A percentile compares a stretch with the other conserved stretches of the same genome.
These are phyloP conservation scores for Pulveroboletus sp. DNA, from an alignment of 768 basidiomycete genomes.

Conservation along the genomic window DNA sequence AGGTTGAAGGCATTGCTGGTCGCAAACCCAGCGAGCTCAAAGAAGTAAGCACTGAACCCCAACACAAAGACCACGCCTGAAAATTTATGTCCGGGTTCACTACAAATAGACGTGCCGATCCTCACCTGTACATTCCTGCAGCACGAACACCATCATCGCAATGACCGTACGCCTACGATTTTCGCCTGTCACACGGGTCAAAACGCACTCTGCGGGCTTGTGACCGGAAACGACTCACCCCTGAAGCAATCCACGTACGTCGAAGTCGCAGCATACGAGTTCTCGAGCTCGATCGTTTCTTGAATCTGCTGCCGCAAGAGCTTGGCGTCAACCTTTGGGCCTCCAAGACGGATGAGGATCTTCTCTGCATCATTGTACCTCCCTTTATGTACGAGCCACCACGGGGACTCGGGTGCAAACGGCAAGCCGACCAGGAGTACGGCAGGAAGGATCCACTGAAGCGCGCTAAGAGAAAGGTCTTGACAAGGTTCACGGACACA, in stretches of 20 bases:
- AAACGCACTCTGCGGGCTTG: no score
- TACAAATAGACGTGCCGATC: no score
- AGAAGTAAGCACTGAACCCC: slow-evolving; percentile 33
- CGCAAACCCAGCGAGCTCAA: slow-evolving; percentile 34
- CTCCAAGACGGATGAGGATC: slow-evolving; percentile 18
- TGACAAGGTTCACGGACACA: background rate
- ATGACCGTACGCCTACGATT: slow-evolving; percentile 25
- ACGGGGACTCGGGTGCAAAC: slow-evolving; percentile 31
- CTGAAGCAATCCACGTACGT: slow-evolving; percentile 32
- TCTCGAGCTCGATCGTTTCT: slow-evolving; percentile 30
- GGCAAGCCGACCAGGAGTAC: slow-evolving; percentile 30
- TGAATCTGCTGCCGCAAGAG: slow-evolving; percentile 21
- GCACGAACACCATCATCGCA: slow-evolving; percentile 31
- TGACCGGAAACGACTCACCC: slow-evolving; percentile 11
- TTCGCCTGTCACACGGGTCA: slow-evolving; percentile 10
- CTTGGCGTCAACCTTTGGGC: slow-evolving; percentile 23
- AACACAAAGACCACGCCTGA: slow-evolving; percentile 28
- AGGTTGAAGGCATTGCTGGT: slow-evolving; percentile 30
- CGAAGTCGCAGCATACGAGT: slow-evolving; percentile 24
- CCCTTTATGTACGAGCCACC: slow-evolving; percentile 34
- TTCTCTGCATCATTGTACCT: slow-evolving; percentile 22
- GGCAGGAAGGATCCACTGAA: slow-evolving; percentile 33
- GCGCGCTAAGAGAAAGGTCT: slow-evolving; percentile 12
- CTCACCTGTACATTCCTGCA: slow-evolving; percentile 26
- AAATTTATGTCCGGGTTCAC: no score